Conservation (phyloP, 345 rosid species). For the Salix udensis region DNA sequence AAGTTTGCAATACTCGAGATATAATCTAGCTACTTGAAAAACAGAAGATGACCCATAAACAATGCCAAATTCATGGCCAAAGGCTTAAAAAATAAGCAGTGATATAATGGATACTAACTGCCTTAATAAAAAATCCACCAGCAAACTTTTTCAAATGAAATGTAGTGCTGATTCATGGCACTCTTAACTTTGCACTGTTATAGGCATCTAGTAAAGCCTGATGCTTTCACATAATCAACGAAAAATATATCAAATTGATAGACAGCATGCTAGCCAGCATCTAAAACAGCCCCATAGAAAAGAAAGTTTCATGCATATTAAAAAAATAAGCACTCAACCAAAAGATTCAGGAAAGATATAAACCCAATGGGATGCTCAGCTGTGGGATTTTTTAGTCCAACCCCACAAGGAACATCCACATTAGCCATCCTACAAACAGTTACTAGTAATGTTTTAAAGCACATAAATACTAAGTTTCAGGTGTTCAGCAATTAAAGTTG, state of each 20-base stretch:
- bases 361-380: conserved; percentile 18
- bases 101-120: background rate
- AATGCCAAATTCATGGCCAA: background rate
- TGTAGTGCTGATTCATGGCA: background rate
- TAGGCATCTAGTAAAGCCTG: background rate
- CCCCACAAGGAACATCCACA: conserved; percentile 30
- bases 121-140: background rate
- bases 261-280: background rate
- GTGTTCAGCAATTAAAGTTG: conserved; percentile 17
- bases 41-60: background rate
- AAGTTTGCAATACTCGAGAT: background rate
- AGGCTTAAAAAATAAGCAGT: background rate
- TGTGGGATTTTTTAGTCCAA: conserved; percentile 21
- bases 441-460: conserved; percentile 27
- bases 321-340: conserved; percentile 1
- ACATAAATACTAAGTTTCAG: conserved; percentile 28
- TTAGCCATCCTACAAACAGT: conserved; percentile 20
- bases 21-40: background rate
- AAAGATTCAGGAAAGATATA: conserved; percentile 6
- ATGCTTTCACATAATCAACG: background rate
- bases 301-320: conserved; percentile 9
- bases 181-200: background rate
- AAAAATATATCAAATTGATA: background rate
- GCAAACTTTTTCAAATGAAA: background rate
- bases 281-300: conserved; percentile 1